phyloP scores from a whole-genome alignment of 805 yeast genomes.

The Saccharomycopsis lassenensis region DNA sequence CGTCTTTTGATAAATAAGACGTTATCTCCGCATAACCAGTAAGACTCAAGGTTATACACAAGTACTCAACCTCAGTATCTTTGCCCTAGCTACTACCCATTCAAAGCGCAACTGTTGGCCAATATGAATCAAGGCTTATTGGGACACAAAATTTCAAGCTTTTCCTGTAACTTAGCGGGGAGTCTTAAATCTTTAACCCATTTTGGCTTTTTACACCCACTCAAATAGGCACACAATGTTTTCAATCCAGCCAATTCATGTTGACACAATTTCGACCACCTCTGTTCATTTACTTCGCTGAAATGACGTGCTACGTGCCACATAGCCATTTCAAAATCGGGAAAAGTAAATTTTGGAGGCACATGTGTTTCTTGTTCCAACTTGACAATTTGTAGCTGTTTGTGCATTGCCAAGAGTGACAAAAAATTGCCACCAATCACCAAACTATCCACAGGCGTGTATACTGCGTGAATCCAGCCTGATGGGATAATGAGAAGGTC shows the following conservation, averaged over 20 bases:
- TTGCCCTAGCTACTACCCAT: too few species aligned
- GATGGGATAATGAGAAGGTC: conserved; percentile 78
- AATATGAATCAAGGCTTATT: too few species aligned
- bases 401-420: conserved; percentile 49
- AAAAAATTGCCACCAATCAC: conserved; percentile 85
- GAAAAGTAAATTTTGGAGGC: conserved; percentile 67
- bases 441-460: conserved; percentile 69
- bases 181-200: too few species aligned
- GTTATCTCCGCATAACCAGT: too few species aligned
- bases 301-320: conserved; percentile 34
- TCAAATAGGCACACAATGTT: too few species aligned
- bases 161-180: too few species aligned
- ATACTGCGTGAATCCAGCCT: conserved; percentile 90
- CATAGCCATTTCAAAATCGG: conserved; percentile 58
- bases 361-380: conserved; percentile 64
- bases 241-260: conserved; percentile 26
- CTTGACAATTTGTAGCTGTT: conserved; percentile 49
- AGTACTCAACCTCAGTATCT: too few species aligned
- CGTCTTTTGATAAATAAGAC: too few species aligned
- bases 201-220: too few species aligned
- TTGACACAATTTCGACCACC: conserved; percentile 19
- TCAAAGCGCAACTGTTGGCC: too few species aligned
- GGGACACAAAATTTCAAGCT: too few species aligned
- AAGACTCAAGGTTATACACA: too few species aligned
- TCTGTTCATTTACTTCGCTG: conserved; percentile 22